A percentile compares a stretch with the other conserved stretches of the same genome.
Evolutionary conservation across 768 basidiomycete species (phyloP).

Genomic region (Trametes meyenii): DNA sequence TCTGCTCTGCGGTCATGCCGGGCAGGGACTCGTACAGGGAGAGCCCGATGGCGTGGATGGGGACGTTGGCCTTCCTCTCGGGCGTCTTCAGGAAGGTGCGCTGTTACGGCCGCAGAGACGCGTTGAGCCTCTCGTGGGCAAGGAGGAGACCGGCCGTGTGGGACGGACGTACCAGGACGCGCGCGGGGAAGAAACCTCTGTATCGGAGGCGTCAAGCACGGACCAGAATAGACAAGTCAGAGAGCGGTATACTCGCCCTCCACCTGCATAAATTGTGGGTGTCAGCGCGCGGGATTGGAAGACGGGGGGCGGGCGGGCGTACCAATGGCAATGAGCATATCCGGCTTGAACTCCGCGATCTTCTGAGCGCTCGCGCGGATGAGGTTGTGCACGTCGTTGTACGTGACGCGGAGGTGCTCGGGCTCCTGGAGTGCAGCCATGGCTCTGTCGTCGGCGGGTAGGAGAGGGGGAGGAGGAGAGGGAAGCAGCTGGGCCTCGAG

Average conservation of each 20-base stretch:
- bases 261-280: slow-evolving; percentile 47
- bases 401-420: slow-evolving; percentile 73
- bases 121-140: not conserved
- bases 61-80: slow-evolving; percentile 73
- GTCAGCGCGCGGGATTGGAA: not conserved
- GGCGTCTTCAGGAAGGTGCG: slow-evolving; percentile 83
- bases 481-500: not conserved
- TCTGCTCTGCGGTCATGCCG: slow-evolving; percentile 69
- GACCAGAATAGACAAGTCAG: not conserved
- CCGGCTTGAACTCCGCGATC: slow-evolving; percentile 85
- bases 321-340: slow-evolving; percentile 85
- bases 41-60: slow-evolving; percentile 95
- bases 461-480: slow-evolving; percentile 9
- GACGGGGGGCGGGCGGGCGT: slow-evolving; percentile 25
- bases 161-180: slow-evolving; percentile 65
- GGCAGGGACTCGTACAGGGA: slow-evolving; percentile 92
- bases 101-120: slow-evolving; percentile 37
- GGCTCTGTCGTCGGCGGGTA: not conserved
- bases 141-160: not conserved
- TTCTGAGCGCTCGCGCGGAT: slow-evolving; percentile 67
- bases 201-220: slow-evolving; percentile 24
- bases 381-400: slow-evolving; percentile 92
- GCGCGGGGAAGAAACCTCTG: slow-evolving; percentile 95
- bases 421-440: slow-evolving; percentile 39
- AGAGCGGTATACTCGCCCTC: slow-evolving; percentile 63